Conservation (phyloP, 2,329 filamentous ascomycete genomes). For the Colletotrichum simmondsii region DNA sequence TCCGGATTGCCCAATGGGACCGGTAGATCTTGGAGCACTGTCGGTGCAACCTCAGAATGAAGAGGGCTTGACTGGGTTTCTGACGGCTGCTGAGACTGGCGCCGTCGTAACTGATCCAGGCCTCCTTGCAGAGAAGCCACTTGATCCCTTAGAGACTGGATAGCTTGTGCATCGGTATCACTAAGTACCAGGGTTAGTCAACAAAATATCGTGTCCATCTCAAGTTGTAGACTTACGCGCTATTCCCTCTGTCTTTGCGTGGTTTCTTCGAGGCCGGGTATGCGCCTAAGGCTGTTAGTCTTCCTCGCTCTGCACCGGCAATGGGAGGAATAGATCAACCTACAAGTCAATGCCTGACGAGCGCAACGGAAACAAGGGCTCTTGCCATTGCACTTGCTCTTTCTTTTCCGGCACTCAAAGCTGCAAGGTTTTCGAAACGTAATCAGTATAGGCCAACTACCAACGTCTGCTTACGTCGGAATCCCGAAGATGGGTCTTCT, state of each 20-base stretch:
- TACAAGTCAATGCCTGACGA: constrained; percentile 26
- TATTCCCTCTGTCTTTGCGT: not conserved
- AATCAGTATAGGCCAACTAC: not conserved
- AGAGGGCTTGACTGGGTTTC: not conserved
- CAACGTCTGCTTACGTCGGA: not conserved
- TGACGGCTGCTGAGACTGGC: not conserved
- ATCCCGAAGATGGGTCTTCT: not conserved
- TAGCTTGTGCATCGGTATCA: not conserved
- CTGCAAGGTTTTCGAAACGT: not conserved
- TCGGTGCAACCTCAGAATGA: not conserved
- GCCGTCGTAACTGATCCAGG: constrained; percentile 1
- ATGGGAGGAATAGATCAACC: not conserved
- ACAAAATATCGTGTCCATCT: not conserved
- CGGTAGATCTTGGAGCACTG: not conserved
- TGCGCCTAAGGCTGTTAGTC: constrained; percentile 2
- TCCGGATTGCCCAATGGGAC: not conserved
- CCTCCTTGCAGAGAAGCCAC: constrained; percentile 15
- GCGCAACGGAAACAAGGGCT: constrained; percentile 26
- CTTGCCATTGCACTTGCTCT: constrained; percentile 32
- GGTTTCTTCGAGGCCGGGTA: constrained; percentile 23
- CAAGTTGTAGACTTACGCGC: not conserved
- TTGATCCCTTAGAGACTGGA: constrained; percentile 19
- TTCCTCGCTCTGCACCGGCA: not conserved
- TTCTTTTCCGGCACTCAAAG: constrained; percentile 26
- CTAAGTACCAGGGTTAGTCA: not conserved